Evolutionary conservation across 768 basidiomycete genomes (phyloP), one percentile per base, ranked within the genome.

Genomic region (Neoboletus magnificus): DNA sequence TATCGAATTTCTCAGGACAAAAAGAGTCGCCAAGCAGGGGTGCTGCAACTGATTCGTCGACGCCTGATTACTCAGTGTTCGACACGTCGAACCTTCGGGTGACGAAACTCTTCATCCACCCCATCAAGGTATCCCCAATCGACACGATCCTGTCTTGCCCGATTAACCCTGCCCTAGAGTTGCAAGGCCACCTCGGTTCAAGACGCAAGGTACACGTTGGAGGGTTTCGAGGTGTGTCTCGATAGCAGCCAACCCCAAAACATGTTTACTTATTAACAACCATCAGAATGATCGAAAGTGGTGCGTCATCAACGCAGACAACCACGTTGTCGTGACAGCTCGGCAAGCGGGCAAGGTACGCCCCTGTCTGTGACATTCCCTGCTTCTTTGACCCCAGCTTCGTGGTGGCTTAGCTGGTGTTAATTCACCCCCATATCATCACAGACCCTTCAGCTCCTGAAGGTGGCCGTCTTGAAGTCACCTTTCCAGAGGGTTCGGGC

Each of bases 221-320:
- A 83, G 59, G 88, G 89, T 27, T 68, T 91, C 4, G 82, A 89
- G 77, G 89, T 87, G 53, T 43, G 74, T 68, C 55, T 39, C 27
- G 25, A 44, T 23, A 1, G 33, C 29, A 23, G 27, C 25, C 8
- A 32, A 30, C 18, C 33, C 45, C 35, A 12, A 33, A 33, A 33
- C 48, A 29, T 39, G 45, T 48, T 23, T 36, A 30, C 39, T 52
- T 47, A 62, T 30, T 32, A n/a, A 25, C 22, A 22, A 40, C 27
- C 1, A 23, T n/a, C 58, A 91, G 88, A 76, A 86, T 65, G 89
- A 91, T 63, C 78, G 89, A 58, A 76, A 73, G 68, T 89, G 87
- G 82, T 85, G 82, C 58, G 78, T 91, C 62, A 76, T 89, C 47
- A 85, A 85, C 59, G 78, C 77, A 4, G 71, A 73, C 10, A 80